Base-by-base conservation (phyloP, 495 filamentous ascomycete genomes). In the Xylaria castorea region DNA sequence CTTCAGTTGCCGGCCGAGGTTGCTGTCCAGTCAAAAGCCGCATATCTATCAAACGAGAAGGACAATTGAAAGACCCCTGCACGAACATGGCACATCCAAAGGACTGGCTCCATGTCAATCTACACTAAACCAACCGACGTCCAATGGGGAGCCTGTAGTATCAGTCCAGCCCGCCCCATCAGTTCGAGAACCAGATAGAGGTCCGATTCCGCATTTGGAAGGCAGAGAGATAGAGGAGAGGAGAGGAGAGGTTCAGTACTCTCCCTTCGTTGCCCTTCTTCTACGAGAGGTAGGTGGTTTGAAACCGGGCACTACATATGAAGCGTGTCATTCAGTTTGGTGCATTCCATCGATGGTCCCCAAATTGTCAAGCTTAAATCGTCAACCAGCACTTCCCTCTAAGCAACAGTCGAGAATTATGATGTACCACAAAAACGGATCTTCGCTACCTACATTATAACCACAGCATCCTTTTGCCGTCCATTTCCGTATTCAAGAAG, bases 141-240 rank as follows among this genome's bases (percentile, higher is more conserved):
- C n/a, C 32, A 38, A 16, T n/a, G 38, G 44, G 14, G 34, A 16
- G 44, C 57, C 11, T 42, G 44, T 70, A 27, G 20, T 30, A 57
- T 14, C 46, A 40, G 50, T 55, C 50, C 36, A 51, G 40, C 11
- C 30, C 22, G 22, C 22, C 27, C 67, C 40, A 70, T 50, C 50
- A 48, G 57, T 60, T 50, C 38, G 55, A 62, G 67, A 50, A 61
- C 40, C 42, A 68, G 40, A 64, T 20, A 57, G 2, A 14, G 14
- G 34, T 71, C 27, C 58, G 27, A 63, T 64, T 60, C 68, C 68
- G 20, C 14, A 71, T 71, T 71, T 36, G 68, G 68, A 71, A 71
- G 68, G 68, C 58, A 62, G 25, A 40, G 16, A 48, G 40, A 38
- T 20, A 61, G 2, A 30, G n/a, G 58, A 57, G 9, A 57, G 40